Conservation (phyloP, 768 basidiomycete species). For the Panaeolus cyanescens region DNA sequence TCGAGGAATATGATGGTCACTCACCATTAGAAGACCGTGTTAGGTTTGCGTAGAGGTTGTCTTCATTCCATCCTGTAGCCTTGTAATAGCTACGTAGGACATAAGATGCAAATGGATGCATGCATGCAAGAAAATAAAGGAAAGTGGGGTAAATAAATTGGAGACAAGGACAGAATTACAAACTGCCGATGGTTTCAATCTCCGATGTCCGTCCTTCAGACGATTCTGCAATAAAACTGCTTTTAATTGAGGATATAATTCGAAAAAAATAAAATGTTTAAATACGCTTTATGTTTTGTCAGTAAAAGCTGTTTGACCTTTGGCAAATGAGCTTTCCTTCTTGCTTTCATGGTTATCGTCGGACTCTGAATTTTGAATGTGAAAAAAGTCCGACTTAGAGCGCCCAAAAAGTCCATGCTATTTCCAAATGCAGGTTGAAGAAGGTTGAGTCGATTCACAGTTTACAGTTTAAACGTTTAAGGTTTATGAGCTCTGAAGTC, state of each 20-base stretch:
- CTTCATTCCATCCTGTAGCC: slow-evolving; percentile 96
- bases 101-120: slow-evolving; percentile 89
- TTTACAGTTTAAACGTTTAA: too few relatives aligned
- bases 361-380: background rate
- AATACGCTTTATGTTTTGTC: too few relatives aligned
- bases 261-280: too few relatives aligned
- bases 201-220: background rate
- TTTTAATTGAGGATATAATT: too few relatives aligned
- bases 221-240: background rate
- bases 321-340: too few relatives aligned
- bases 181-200: background rate
- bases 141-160: background rate
- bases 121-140: slow-evolving; percentile 23
- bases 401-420: too few relatives aligned
- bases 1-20: slow-evolving; percentile 9
- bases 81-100: slow-evolving; percentile 88
- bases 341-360: background rate
- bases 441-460: too few relatives aligned
- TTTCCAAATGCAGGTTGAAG: too few relatives aligned
- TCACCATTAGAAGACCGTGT: slow-evolving; percentile 88
- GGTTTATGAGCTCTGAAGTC: too few relatives aligned
- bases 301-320: too few relatives aligned
- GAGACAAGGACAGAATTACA: background rate
- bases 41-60: slow-evolving; percentile 89
- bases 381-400: background rate